Evolutionary conservation across 139 green algal species (phyloP), one percentile per base, ranked within the genome.

Genomic region (Tetradesmus lagerheimii): DNA sequence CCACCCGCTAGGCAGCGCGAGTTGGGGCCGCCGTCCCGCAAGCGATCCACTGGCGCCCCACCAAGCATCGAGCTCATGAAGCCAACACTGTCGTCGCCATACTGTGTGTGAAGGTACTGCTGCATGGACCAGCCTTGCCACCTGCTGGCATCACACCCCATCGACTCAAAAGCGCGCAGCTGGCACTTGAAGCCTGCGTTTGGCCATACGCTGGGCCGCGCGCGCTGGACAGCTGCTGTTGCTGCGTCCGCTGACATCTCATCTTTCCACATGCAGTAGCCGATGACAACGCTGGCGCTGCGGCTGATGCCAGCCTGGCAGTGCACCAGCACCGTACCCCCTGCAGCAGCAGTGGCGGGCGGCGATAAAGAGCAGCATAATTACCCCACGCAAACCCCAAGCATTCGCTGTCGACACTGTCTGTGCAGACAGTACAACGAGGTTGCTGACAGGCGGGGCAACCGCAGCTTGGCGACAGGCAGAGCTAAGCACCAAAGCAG

Each of bases 261-360:
- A 4, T 87, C 45, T 91, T 93, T 88, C 20, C 96, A 93, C 96
- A 99, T 99, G 35, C 98, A 91, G 90, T 98, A 99, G 3, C 93
- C 96, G 43, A 99, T 97, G 5, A 94, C 95, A 1, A 99, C 87
- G 1, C 93, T 94, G 2, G 95, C 94, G 27, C 94, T 98, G 45
- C 97, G 92, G 16, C 96, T 98, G 57, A 99, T 95, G 4, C 97
- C 97, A 88, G 98, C 97, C 16, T 94, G 97, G 93, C 97, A 99
- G 91, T 99, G 97, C 43, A 99, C 93, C 12, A 95, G 86, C 62
- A 93, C 89, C 15, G 53, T 79, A 9, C 45, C 80, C 62, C 67
- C 76, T 86, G 76, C 37, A 82, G 37, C 25, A 23, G 29, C 27
- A 35, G 29, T 14, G 38, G 37, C 23, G 25, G 27, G 9, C 20